Conservation (phyloP, 2,329 filamentous ascomycete species). For the Pezicula carpinea region DNA sequence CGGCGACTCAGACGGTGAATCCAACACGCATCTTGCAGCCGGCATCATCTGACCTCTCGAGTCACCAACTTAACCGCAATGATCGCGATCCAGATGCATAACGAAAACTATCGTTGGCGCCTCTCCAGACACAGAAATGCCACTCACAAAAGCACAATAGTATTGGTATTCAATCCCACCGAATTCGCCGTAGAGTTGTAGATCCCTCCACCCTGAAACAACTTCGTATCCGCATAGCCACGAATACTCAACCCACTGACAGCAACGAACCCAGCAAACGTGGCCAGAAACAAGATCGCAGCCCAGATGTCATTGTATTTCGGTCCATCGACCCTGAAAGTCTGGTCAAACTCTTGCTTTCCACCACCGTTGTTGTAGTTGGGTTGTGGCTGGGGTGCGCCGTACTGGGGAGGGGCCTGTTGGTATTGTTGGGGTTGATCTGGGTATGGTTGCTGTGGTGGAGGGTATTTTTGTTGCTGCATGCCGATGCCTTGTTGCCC, state of each 20-base stretch:
- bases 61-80: background rate
- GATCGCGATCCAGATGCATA: background rate
- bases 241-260: constrained; percentile 73
- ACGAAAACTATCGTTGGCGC: too few species aligned
- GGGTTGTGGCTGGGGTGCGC: constrained; percentile 4
- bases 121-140: background rate
- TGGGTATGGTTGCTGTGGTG: constrained; percentile 8
- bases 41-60: background rate
- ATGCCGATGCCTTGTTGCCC: constrained; percentile 12
- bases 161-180: constrained; percentile 74
- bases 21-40: too few species aligned
- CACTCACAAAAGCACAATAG: constrained; percentile 67
- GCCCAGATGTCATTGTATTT: constrained; percentile 93
- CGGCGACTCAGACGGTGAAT: too few species aligned
- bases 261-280: constrained; percentile 68
- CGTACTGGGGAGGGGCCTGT: constrained; percentile 16
- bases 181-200: constrained; percentile 58
- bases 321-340: constrained; percentile 77
- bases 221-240: constrained; percentile 62
- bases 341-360: constrained; percentile 60
- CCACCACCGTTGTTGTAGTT: constrained; percentile 2
- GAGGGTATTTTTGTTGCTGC: constrained; percentile 11
- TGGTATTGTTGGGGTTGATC: constrained; percentile 10
- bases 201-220: constrained; percentile 66
- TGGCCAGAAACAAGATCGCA: constrained; percentile 68